Evolutionary conservation across 2,329 filamentous ascomycete genomes (phyloP), one percentile per base, ranked within the genome.

Genomic region (Nothophaeocryptopus gaeumannii): DNA sequence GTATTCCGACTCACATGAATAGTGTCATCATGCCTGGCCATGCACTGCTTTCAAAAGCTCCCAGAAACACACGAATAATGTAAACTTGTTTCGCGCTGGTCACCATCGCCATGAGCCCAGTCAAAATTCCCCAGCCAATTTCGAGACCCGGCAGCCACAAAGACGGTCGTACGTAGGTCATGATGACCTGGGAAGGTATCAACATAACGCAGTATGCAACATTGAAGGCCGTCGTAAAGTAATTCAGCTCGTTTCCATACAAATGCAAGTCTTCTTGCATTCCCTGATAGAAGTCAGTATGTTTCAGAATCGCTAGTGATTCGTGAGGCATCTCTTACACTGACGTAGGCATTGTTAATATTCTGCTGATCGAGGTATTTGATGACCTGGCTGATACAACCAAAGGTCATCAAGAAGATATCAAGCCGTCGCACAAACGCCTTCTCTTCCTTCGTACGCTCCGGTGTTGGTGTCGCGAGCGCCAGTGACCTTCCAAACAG

Each of bases 11-110:
- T 26, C 7, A 26, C 30, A 49, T 73, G 33, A 73, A 67, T 5
- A 73, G 55, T 0, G 70, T 73, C 66, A 73, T 73, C 69, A 73
- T 73, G 3, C 70, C 71, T 0, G 72, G 72, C 71, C 71, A 74
- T 3, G 71, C 70, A 64, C n/a, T 66, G 56, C 66, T 55, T 65
- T 72, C 55, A 20, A 52, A 58, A 3, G 62, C 51, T 5, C 62
- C 61, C 2, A 63, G 40, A 38, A 65, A 62, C 5, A 63, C 59
- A 33, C 62, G 45, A 26, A 65, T 54, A 5, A 62, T 58, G 40
- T 63, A 63, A 10, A 62, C 55, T 31, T 62, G 59, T 38, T 61
- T 62, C 15, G 59, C 55, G 7, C 44, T 56, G 11, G 59, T 63
- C 1, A 64, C 61, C 29, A 66, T 54, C 0, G 66, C 66, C 47